Base-by-base conservation (phyloP, 306 rosid species). In the Glycyrrhiza uralensis region DNA sequence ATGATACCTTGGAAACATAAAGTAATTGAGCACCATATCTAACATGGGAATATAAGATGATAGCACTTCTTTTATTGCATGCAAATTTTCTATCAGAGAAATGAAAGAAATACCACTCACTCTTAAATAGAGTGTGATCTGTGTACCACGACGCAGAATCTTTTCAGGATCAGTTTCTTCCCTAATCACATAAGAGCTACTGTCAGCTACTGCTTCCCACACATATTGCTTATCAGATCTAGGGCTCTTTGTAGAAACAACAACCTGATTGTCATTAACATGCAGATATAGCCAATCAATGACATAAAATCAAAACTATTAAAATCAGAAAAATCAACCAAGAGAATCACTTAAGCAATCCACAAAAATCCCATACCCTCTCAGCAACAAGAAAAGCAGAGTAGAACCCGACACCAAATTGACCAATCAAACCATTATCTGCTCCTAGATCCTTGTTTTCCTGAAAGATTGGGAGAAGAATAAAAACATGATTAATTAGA, bases 361-460 rank as follows among this genome's bases (percentile, higher is more conserved):
- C 29, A 74, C n/a, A 57, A n/a, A n/a, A n/a, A n/a, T n/a, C n/a
- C 12, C 2, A 12, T 55, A 93, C 97, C 99, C 80, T 89, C 66
- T 92, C 96, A 69, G 99, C 96, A 76, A 95, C 99, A 79, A 95
- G 99, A 81, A 95, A 95, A 52, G 97, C 88, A 8, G 97, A 89
- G 88, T 95, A 95, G 85, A 95, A 95, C 1, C 99, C 99, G 47
- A 95, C 99, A 81, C 97, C 97, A 80, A 95, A 95, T 81, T 92
- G 99, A 71, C 99, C 99, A 35, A 92, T 92, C 88, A 95, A 85
- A 66, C 90, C 60, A 64, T 87, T 95, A 80, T 95, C 99, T 24
- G 96, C 96, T 39, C 96, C 97, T 23, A 84, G 45, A 26, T 95
- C 99, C 82, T 95, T 79, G 66, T 95, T 95, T 77, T 95, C 99